phyloP scores from a whole-genome alignment of 2,329 filamentous ascomycete genomes.

The Pseudogymnoascus sp. region DNA sequence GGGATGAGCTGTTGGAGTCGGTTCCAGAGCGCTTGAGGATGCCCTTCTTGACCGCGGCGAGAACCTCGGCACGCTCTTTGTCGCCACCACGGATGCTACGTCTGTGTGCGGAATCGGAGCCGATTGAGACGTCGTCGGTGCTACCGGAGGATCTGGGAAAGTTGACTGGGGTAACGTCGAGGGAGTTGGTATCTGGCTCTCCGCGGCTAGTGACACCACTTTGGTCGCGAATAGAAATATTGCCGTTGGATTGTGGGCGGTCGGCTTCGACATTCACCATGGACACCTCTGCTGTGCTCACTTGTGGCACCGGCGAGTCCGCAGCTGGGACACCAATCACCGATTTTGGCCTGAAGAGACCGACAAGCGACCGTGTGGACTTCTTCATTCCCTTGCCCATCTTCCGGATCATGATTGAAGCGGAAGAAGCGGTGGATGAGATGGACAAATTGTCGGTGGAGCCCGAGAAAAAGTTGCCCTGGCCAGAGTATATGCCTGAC shows the following conservation, averaged over 20 bases:
- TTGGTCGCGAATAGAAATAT: conserved; percentile 59
- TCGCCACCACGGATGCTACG: conserved; percentile 91
- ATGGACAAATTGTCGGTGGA: conserved; percentile 94
- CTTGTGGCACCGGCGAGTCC: conserved; percentile 58
- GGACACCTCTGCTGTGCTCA: conserved; percentile 76
- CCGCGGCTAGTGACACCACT: conserved; percentile 75
- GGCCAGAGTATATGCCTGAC: conserved; percentile 84
- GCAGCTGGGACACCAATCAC: conserved; percentile 68
- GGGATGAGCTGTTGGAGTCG: conserved; percentile 60
- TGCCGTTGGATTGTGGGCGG: conserved; percentile 70
- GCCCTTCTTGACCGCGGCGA: conserved; percentile 88
- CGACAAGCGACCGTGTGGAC: conserved; percentile 80
- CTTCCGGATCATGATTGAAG: conserved; percentile 91
- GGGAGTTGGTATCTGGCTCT: conserved; percentile 72
- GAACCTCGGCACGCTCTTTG: conserved; percentile 79
- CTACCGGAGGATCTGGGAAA: conserved; percentile 31
- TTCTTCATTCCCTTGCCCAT: conserved; percentile 99
- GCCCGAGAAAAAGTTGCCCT: conserved; percentile 74
- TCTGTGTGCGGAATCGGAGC: conserved; percentile 41
- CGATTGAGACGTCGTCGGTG: conserved; percentile 22
- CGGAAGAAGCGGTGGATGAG: conserved; percentile 81
- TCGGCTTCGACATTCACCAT: conserved; percentile 96
- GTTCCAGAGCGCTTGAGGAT: conserved; percentile 73
- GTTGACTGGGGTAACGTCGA: conserved; percentile 51
- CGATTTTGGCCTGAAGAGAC: conserved; percentile 91